Base-by-base conservation (phyloP, 345 rosid species). In the Eucalyptus lansdowneana region DNA sequence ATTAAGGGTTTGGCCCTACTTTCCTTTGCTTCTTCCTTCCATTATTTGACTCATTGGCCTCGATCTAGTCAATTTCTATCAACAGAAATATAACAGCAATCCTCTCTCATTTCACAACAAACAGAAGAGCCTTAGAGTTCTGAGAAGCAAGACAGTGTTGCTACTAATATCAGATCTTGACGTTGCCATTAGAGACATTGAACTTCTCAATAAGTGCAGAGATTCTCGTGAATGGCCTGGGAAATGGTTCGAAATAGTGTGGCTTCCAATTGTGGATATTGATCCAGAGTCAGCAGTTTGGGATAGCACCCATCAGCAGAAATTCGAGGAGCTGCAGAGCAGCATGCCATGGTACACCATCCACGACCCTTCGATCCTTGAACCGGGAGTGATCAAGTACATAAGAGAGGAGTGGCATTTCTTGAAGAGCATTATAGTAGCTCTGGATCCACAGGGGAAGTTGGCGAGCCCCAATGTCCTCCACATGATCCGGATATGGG, bases 201-300 rank as follows among this genome's bases (percentile, higher is more conserved):
- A 54, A 6, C 44, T 87, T 47, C 90, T 94, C 45, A 90, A 50
- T 93, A 91, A n/a, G n/a, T n/a, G n/a, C 88, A 31, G 22, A 42
- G 94, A 91, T 5, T 72, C 87, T 1, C 45, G 89, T 47, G 47
- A 22, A 29, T 49, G 87, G 72, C 56, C 83, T 0, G 91, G 90
- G 47, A 14, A 17, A 80, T 89, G 49, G 21, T 93, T 92, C 10
- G 93, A 90, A 87, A 83, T 94, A 21, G 88, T 93, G 50, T 94
- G 95, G 96, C 90, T 94, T 40, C 96, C 94, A 7, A 80, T 94
- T 11, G 91, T 92, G 44, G 92, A 93, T 19, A 14, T 65, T 24
- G 49, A 87, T 62, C 89, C 87, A 9, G 88, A 90, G 21, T 89
- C 93, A 9, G 72, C 76, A n/a, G 86, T 89, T 6, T 90, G 93